Evolutionary conservation across 208 protist genomes (phyloP), one percentile per base, ranked within the genome.

Genomic region (Cochliopodium minus): DNA sequence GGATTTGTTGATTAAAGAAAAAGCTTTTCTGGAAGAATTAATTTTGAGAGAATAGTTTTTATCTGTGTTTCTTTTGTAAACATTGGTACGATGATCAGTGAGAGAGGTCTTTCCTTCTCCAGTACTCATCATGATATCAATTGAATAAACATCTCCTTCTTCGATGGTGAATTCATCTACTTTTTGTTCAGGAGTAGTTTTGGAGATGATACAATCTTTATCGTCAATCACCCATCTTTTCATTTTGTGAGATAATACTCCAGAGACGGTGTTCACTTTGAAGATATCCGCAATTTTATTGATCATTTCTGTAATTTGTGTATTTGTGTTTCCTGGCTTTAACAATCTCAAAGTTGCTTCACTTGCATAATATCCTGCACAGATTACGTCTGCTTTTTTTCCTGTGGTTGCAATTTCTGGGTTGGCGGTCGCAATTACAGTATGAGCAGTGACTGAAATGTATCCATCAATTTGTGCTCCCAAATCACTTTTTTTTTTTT

Each of bases 381-480:
- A 65, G 57, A 98, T 91, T 7, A 87, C 83, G 52, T 91, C 88
- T 17, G 86, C 87, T 7, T 70, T 70, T 58, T 82, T 85, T 35
- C 87, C 87, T 17, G 87, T 83, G 20, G 70, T 62, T 59, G 74
- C 71, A 35, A 82, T 67, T 40, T 82, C 78, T 46, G 74, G 74
- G 57, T 73, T 81, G 59, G 78, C 77, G 11, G 81, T 82, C 34
- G 91, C 73, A 53, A 96, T 75, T 48, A 94, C 71, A 6, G 92
- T 98, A 72, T 95, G 88, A 5, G 92, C 93, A 22, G 85, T 83
- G 49, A 90, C 69, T 13, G 89, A 83, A 60, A 86, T 85, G 80
- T 91, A 98, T 48, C 93, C 95, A 60, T 98, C 92, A 20, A 99
- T 74, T 34, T 99, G 95, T 51, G 86, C 81, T 51, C 92, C 95